Conservation (phyloP, 1,284 basidiomycete species). For the Ganoderma multipileum region DNA sequence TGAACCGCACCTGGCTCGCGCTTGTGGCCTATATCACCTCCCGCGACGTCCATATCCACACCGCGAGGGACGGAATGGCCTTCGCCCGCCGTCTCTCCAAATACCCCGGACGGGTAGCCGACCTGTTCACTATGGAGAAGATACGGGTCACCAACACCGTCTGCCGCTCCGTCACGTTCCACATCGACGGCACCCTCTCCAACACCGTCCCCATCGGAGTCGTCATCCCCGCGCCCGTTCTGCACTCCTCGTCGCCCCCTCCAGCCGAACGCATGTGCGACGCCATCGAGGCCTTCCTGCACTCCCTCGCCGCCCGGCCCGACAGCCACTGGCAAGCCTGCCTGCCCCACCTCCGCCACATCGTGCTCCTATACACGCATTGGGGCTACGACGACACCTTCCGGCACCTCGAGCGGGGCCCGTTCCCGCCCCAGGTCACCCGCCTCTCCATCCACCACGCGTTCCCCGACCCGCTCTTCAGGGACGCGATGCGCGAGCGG, state of each 20-base stretch:
- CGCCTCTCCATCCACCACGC: constrained; percentile 40
- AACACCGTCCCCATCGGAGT: not conserved
- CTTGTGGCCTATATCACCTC: constrained; percentile 42
- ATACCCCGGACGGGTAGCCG: constrained; percentile 16
- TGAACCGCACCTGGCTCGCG: too few species aligned
- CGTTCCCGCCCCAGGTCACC: constrained; percentile 43
- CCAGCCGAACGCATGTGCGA: constrained; percentile 26
- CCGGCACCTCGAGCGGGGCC: constrained; percentile 37
- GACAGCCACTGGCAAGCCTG: constrained; percentile 10
- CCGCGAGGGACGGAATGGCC: constrained; percentile 2
- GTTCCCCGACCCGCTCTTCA: constrained; percentile 21
- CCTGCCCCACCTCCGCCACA: constrained; percentile 42
- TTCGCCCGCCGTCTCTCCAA: constrained; percentile 36
- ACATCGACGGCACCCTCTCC: constrained; percentile 32
- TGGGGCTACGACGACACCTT: constrained; percentile 45
- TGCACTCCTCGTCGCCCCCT: constrained; percentile 16
- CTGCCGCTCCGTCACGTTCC: constrained; percentile 41
- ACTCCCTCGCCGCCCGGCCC: constrained; percentile 35
- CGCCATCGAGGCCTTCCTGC: constrained; percentile 36
- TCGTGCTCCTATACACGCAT: constrained; percentile 43
- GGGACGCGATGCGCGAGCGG: constrained; percentile 21
- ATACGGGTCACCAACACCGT: constrained; percentile 30
- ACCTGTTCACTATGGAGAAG: constrained; percentile 27
- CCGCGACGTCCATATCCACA: constrained; percentile 42
- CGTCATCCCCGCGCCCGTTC: constrained; percentile 22